Percentiles rank a stretch among this genome's conserved stretches.
phyloP scores from a whole-genome alignment of 139 green algal species.

The Marvania coccoides region DNA sequence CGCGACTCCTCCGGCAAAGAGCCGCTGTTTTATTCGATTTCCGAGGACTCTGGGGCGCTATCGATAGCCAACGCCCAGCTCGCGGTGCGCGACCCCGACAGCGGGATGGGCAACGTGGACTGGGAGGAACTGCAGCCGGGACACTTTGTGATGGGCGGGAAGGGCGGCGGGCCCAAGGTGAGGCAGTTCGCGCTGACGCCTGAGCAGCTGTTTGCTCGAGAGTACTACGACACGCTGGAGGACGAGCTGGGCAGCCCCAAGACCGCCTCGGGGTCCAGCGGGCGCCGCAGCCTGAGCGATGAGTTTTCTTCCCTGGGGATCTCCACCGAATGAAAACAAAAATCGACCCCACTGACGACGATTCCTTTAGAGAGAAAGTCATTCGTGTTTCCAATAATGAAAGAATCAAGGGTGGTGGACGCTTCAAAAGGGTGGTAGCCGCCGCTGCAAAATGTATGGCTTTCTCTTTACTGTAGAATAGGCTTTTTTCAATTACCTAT shows the following conservation, averaged over 20 bases:
- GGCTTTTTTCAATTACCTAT: background rate
- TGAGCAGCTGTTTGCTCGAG: conserved; percentile 38
- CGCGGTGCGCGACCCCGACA: conserved; percentile 6
- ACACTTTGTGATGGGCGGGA: conserved; percentile 41
- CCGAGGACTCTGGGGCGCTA: conserved; percentile 38
- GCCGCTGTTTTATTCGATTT: conserved; percentile 45
- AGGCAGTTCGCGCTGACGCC: conserved; percentile 69
- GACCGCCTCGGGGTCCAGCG: background rate
- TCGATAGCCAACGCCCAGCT: conserved; percentile 34
- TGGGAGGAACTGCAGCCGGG: conserved; percentile 62
- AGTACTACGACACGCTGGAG: conserved; percentile 18
- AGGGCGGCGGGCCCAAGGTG: conserved; percentile 22
- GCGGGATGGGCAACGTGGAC: background rate
- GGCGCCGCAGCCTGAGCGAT: background rate
- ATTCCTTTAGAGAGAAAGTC: too few species aligned
- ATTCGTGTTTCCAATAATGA: background rate
- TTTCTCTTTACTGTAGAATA: background rate
- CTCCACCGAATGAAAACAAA: too few species aligned
- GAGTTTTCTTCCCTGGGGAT: background rate
- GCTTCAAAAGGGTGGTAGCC: background rate
- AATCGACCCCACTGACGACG: too few species aligned
- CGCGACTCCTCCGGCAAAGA: conserved; percentile 18
- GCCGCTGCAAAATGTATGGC: too few species aligned
- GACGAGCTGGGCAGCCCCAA: conserved; percentile 22
- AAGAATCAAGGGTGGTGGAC: too few species aligned